Base-by-base conservation (phyloP, 495 filamentous ascomycete genomes). In the Lasiosphaeria ovina region DNA sequence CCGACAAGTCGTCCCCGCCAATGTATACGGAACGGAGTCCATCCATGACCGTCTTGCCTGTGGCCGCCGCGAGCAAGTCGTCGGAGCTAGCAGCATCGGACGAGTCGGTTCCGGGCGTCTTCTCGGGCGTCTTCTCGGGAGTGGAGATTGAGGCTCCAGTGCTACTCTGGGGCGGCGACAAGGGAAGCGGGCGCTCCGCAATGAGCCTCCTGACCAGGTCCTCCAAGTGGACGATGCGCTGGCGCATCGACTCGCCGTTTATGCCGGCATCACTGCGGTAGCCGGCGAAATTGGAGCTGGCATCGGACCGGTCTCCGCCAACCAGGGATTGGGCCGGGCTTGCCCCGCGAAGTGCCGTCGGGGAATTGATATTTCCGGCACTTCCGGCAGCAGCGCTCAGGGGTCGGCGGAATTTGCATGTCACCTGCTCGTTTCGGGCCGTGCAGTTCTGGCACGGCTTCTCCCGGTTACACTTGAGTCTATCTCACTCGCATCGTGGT, bases 381-480 rank as follows among this genome's bases (percentile, higher is more conserved):
- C 24, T 24, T 24, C 24, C 10, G 35, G 6, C 48, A 32, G 65
- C 24, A 34, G 40, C 57, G 7, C 51, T 40, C n/a, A 58, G 47
- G 24, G 62, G 47, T 32, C 59, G 54, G 16, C 44, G 63, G 62
- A 73, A 77, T 6, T 62, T 55, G 55, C 76, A 78, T 0, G 62
- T 47, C 3, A 54, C 24, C 16, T 49, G 57, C 34, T 69, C 60
- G 8, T 64, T 65, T 14, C 72, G 62, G 8, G 67, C 65, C 5
- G 51, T 64, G 54, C 76, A 80, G 31, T 69, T 71, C 24, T 71
- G 62, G 57, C 76, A 79, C 7, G 77, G 76, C 32, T 63, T 35
- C 54, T 73, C 66, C 4, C 74, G 65, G 48, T 80, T 70, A 54
- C 77, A 80, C 68, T 76, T 76, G 17, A 76, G 42, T 44, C 77